These are phyloP conservation scores for Phyllosticta capitalensis DNA, from an alignment of 2,329 filamentous ascomycete genomes.

Conservation along the genomic window DNA sequence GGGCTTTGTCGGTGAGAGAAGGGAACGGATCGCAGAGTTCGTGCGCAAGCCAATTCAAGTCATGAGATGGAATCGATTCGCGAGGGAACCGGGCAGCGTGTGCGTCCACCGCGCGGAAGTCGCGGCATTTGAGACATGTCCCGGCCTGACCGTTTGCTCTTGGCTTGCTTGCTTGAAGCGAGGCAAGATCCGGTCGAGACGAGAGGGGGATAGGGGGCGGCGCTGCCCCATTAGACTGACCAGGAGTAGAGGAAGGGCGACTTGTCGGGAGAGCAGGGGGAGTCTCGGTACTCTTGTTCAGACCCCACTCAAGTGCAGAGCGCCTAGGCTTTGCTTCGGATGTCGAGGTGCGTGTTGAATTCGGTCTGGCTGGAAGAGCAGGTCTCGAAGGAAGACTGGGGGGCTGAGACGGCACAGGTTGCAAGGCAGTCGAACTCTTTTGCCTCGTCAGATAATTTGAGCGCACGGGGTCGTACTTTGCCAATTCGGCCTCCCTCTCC, in stretches of 20 bases:
- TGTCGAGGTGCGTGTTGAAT: conserved; percentile 14
- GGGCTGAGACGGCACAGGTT: conserved; percentile 11
- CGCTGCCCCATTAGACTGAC: conserved; percentile 8
- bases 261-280: conserved; percentile 20
- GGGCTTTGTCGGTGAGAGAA: conserved; percentile 80
- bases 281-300: conserved; percentile 32
- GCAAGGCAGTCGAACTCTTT: conserved; percentile 6
- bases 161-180: conserved; percentile 39
- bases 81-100: conserved; percentile 71
- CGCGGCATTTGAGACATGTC: conserved; percentile 68
- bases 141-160: conserved; percentile 17
- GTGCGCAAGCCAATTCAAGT: conserved; percentile 64
- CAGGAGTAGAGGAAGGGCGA: background rate
- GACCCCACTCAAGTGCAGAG: conserved; percentile 38
- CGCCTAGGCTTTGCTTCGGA: conserved; percentile 26
- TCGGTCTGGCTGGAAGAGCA: conserved; percentile 17
- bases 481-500: conserved; percentile 32
- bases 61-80: conserved; percentile 57
- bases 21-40: conserved; percentile 70
- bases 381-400: conserved; percentile 20
- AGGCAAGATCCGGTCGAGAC: conserved; percentile 49
- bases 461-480: conserved; percentile 12
- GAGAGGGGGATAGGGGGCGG: conserved; percentile 45
- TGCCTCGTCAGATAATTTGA: conserved; percentile 4
- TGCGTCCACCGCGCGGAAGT: conserved; percentile 73